These are phyloP conservation scores for Acer negundo DNA, from an alignment of 345 rosid species.

Conservation along the genomic window DNA sequence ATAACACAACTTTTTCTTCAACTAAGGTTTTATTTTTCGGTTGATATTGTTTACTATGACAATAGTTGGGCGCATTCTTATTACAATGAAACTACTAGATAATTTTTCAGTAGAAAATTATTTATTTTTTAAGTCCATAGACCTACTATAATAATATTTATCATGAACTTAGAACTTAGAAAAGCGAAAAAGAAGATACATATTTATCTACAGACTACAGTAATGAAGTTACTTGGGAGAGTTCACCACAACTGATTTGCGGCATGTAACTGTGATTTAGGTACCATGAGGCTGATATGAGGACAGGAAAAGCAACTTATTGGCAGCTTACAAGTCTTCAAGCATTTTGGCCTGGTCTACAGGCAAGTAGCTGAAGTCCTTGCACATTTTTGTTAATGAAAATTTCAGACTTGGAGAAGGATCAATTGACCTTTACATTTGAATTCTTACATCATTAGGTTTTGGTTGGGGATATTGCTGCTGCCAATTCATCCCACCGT, in stretches of 20 bases:
- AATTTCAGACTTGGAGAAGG: slow-evolving; percentile 5
- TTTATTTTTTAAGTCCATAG: neutral
- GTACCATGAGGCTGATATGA: slow-evolving; percentile 99
- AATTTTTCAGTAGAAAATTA: slow-evolving; percentile 4
- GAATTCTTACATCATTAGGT: slow-evolving; percentile 53
- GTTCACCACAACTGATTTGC: slow-evolving; percentile 13
- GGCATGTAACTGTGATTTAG: slow-evolving; percentile 33
- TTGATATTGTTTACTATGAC: neutral
- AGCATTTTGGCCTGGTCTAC: slow-evolving; percentile 99
- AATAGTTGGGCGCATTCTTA: neutral
- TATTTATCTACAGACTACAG: neutral
- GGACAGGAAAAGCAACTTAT: slow-evolving; percentile 91
- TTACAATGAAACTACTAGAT: neutral
- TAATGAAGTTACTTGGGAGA: neutral
- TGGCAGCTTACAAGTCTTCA: slow-evolving; percentile 99
- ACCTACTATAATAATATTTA: neutral
- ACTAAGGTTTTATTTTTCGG: neutral
- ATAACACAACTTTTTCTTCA: neutral
- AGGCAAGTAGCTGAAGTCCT: slow-evolving; percentile 48
- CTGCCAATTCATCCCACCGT: slow-evolving; percentile 92
- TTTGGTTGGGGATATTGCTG: slow-evolving; percentile 87
- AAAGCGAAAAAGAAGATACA: neutral
- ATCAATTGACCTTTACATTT: slow-evolving; percentile 29
- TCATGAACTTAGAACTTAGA: neutral
- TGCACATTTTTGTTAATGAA: neutral